Percentiles rank a stretch among this genome's conserved stretches.
Conservation (phyloP, 129 eudicot species). For the Flaveria robusta region DNA sequence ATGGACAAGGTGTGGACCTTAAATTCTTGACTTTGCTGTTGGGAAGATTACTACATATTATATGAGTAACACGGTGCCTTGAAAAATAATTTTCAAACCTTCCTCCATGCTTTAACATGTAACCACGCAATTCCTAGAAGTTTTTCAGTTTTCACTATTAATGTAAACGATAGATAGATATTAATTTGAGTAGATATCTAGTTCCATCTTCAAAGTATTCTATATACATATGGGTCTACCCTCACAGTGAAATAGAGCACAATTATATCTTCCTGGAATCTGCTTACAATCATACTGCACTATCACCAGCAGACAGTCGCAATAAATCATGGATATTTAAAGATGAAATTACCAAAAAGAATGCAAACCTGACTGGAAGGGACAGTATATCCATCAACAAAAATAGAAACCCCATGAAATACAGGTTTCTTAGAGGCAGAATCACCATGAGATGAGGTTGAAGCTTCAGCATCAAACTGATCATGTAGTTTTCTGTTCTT, state of each 20-base stretch:
- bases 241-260: background rate
- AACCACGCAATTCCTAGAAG: slow-evolving; percentile 75
- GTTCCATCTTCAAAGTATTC: background rate
- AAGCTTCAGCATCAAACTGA: slow-evolving; percentile 84
- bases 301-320: slow-evolving; percentile 5
- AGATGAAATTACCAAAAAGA: slow-evolving; percentile 9
- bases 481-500: slow-evolving; percentile 86
- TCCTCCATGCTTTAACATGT: slow-evolving; percentile 91
- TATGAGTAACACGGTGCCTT: slow-evolving; percentile 85
- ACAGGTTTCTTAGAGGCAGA: slow-evolving; percentile 54
- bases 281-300: slow-evolving; percentile 7
- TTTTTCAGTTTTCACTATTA: background rate
- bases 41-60: slow-evolving; percentile 94
- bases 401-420: slow-evolving; percentile 85
- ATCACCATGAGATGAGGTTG: slow-evolving; percentile 58
- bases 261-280: background rate
- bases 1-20: slow-evolving; percentile 49
- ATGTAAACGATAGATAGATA: background rate
- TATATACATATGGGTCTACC: background rate
- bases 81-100: slow-evolving; percentile 92
- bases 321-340: background rate
- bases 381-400: slow-evolving; percentile 88
- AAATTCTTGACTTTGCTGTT: slow-evolving; percentile 85
- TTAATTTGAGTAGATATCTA: background rate
- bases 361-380: slow-evolving; percentile 91